phyloP scores from a whole-genome alignment of 352 stramenopile species.

The Pythium utonaiense region DNA sequence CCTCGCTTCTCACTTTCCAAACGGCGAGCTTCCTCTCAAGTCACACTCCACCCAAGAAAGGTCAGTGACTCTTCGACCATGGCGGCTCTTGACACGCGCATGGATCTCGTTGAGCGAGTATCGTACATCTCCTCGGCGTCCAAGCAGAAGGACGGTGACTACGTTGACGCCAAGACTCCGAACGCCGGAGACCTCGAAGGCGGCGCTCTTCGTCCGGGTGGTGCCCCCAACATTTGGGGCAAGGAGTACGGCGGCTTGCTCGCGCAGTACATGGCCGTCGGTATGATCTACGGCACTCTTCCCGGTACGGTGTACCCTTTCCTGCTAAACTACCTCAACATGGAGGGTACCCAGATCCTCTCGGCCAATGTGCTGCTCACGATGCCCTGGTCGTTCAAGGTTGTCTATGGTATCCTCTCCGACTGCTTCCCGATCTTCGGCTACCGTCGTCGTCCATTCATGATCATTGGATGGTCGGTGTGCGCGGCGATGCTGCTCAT shows the following conservation, averaged over 20 bases:
- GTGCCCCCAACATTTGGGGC: neutral
- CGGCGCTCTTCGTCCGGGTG: neutral
- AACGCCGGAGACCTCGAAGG: neutral
- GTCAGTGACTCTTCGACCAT: neutral
- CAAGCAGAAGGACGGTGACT: neutral
- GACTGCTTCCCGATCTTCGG: conserved; percentile 1
- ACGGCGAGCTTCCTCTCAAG: neutral
- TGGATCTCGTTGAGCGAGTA: neutral
- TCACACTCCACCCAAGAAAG: neutral
- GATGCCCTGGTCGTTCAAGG: neutral
- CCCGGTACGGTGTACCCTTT: neutral
- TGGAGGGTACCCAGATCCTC: neutral
- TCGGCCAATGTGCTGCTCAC: neutral
- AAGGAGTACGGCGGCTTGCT: neutral
- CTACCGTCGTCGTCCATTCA: neutral
- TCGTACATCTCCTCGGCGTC: neutral
- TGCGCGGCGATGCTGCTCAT: neutral
- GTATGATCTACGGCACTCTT: neutral
- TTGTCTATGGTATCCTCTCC: neutral
- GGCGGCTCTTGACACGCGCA: neutral
- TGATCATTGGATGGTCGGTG: neutral
- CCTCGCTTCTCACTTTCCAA: neutral
- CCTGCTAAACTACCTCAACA: neutral
- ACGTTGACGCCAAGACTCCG: neutral
- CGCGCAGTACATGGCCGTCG: neutral